These are phyloP conservation scores for Dipodascus geniculatus DNA, from an alignment of 805 yeast species.

Conservation along the genomic window DNA sequence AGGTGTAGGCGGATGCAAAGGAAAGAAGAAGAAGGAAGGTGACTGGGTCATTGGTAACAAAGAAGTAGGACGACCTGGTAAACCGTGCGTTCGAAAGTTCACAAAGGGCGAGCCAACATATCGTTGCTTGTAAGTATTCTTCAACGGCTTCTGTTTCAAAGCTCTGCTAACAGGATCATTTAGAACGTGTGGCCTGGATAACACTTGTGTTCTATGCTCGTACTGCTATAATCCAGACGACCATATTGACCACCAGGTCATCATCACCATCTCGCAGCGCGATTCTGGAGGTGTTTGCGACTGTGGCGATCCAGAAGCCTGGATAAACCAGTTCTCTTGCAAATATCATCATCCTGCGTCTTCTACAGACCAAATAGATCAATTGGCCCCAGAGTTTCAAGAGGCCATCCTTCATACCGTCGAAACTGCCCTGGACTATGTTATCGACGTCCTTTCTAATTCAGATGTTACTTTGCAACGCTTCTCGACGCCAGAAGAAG, in stretches of 20 bases:
- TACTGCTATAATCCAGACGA: conserved; percentile 58
- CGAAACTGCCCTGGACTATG: conserved; percentile 20
- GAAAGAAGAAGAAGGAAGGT: conserved; percentile 7
- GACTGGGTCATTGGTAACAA: conserved; percentile 13
- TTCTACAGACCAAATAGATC: conserved; percentile 16
- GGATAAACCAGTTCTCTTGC: conserved; percentile 47
- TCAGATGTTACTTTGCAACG: conserved; percentile 18
- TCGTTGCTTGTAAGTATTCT: conserved; percentile 37
- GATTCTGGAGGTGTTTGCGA: conserved; percentile 75
- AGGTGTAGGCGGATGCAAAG: conserved; percentile 18
- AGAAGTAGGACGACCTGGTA: conserved; percentile 38
- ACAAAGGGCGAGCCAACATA: conserved; percentile 73
- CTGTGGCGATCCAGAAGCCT: conserved; percentile 84
- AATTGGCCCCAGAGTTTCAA: conserved; percentile 35
- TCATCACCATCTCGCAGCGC: conserved; percentile 44
- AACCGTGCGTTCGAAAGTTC: conserved; percentile 67
- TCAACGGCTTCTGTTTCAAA: not conserved
- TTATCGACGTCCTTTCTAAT: conserved; percentile 21
- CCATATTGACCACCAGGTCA: conserved; percentile 65
- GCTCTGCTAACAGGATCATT: not conserved
- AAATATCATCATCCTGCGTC: conserved; percentile 26
- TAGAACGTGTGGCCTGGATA: conserved; percentile 66
- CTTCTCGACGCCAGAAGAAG: conserved; percentile 18
- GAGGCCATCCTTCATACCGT: conserved; percentile 23
- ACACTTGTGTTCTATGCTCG: conserved; percentile 73